These are phyloP conservation scores for Kondoa malvinella DNA, from an alignment of 768 basidiomycete genomes.

Conservation along the genomic window DNA sequence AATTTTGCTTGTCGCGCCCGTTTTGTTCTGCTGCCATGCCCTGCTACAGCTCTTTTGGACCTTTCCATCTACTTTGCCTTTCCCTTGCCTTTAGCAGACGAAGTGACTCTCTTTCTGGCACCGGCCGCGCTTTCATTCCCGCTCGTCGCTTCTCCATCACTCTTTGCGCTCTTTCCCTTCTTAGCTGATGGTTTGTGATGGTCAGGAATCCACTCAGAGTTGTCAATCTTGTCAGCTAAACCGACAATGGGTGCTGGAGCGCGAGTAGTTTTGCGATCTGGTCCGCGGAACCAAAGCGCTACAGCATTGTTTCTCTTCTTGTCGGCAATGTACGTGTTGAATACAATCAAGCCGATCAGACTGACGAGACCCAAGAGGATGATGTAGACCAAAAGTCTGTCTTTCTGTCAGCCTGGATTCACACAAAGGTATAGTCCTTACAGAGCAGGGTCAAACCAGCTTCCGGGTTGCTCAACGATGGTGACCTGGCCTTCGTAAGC, in stretches of 20 bases:
- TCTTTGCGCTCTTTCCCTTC: neutral
- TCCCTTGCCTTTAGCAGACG: neutral
- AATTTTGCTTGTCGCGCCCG: too few species aligned
- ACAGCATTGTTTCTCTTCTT: neutral
- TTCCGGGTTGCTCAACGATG: slow-evolving; percentile 1
- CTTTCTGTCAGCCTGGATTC: neutral
- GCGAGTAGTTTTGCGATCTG: neutral
- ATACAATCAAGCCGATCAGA: neutral
- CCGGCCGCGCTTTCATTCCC: neutral
- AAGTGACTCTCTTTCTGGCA: neutral
- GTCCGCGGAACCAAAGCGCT: slow-evolving; percentile 1
- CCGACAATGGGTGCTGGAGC: neutral
- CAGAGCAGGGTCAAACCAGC: slow-evolving; percentile 10
- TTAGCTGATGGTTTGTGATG: neutral
- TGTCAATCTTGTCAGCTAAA: neutral
- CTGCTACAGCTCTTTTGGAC: too few species aligned
- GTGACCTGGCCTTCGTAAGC: slow-evolving; percentile 8
- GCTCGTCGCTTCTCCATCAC: neutral
- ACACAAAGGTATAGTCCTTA: neutral
- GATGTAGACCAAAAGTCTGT: slow-evolving; percentile 7
- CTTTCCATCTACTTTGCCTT: neutral
- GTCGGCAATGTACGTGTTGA: neutral
- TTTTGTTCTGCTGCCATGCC: too few species aligned
- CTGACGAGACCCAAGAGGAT: neutral
- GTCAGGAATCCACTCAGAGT: neutral